Evolutionary conservation across 2,329 filamentous ascomycete genomes (phyloP).

Genomic region (Nothophaeocryptopus gaeumannii): DNA sequence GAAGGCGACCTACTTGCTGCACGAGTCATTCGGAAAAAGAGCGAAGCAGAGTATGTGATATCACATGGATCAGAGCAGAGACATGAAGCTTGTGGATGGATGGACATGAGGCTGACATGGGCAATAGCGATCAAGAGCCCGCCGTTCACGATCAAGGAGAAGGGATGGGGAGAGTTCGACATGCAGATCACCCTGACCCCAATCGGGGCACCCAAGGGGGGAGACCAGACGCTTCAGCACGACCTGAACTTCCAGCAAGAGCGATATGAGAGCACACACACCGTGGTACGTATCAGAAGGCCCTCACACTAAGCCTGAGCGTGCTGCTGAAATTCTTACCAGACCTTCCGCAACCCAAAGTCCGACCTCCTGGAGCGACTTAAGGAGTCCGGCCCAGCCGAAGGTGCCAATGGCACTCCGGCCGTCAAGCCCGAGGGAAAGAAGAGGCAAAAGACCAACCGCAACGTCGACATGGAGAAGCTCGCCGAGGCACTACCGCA

Average conservation of each 20-base stretch:
- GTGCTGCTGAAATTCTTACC: constrained; percentile 5
- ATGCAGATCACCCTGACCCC: constrained; percentile 82
- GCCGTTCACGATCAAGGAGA: constrained; percentile 85
- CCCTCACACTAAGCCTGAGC: neutral
- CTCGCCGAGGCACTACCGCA: constrained; percentile 87
- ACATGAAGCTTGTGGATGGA: constrained; percentile 36
- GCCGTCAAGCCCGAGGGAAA: constrained; percentile 64
- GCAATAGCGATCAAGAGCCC: constrained; percentile 67
- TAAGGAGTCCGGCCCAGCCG: constrained; percentile 62
- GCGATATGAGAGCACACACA: constrained; percentile 79
- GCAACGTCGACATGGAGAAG: constrained; percentile 85
- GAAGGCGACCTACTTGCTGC: constrained; percentile 88
- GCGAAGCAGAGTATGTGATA: constrained; percentile 56
- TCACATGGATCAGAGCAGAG: neutral
- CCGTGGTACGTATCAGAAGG: constrained; percentile 55
- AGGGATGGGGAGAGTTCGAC: constrained; percentile 99
- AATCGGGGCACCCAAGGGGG: constrained; percentile 68
- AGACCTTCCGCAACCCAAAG: constrained; percentile 89
- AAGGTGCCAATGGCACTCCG: constrained; percentile 55
- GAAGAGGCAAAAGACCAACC: constrained; percentile 59
- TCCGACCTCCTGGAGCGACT: constrained; percentile 76
- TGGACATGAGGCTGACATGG: constrained; percentile 9
- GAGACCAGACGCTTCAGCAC: constrained; percentile 75
- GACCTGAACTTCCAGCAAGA: constrained; percentile 86
- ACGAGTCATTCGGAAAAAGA: constrained; percentile 85